These are phyloP conservation scores for Chlamydomonas sphaeroides DNA, from an alignment of 139 green algal genomes.

Conservation along the genomic window DNA sequence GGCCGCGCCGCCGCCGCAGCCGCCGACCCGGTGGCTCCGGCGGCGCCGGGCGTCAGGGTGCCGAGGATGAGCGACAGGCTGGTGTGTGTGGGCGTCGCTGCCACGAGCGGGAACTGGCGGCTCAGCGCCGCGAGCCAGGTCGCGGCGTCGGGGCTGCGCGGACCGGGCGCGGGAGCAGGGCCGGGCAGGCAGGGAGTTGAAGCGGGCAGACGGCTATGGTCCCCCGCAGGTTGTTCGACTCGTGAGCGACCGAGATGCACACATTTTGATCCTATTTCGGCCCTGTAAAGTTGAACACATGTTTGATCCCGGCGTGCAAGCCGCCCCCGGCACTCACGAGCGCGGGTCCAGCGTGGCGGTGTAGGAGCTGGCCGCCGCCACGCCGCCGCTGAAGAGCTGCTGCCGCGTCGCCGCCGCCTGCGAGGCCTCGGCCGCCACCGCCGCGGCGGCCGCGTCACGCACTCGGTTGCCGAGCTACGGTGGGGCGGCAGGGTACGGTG, in stretches of 20 bases:
- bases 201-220: no score
- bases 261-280: not conserved
- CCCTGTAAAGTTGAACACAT: not conserved
- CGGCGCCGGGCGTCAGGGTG: not conserved
- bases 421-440: not conserved
- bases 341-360: not conserved
- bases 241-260: no score
- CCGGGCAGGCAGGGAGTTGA: not conserved
- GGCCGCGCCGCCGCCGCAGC: not conserved
- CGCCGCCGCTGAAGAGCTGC: slow-evolving; percentile 15
- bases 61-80: slow-evolving; percentile 8
- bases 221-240: not conserved
- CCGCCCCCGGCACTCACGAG: not conserved
- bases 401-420: not conserved
- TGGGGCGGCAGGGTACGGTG: not conserved
- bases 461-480: not conserved
- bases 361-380: slow-evolving; percentile 1
- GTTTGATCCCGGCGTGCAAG: not conserved
- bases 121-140: not conserved
- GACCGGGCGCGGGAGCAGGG: no score
- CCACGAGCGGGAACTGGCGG: not conserved
- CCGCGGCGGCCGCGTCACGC: not conserved
- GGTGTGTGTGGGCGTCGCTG: not conserved
- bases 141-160: not conserved
- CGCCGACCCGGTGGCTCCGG: not conserved